Evolutionary conservation across 75 land plant genomes (phyloP).

Genomic region (Ceratopteris richardii): DNA sequence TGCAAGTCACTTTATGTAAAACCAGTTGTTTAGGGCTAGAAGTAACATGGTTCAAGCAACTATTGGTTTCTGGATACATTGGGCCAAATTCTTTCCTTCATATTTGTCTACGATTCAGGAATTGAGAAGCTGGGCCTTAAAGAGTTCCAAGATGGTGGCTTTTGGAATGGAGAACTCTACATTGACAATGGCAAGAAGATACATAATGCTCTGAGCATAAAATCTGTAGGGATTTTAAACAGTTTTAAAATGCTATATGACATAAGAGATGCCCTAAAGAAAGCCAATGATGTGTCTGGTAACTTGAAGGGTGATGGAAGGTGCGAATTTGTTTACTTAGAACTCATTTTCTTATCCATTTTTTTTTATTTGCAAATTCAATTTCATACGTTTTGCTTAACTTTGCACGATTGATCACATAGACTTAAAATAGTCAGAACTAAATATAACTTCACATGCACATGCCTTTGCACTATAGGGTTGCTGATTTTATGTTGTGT

Average conservation of each 20-base stretch:
- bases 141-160: slow-evolving; percentile 18
- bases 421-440: too few relatives aligned
- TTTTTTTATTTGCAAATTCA: neutral
- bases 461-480: too few relatives aligned
- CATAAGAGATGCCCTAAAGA: slow-evolving; percentile 7
- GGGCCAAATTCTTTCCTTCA: neutral
- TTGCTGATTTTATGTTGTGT: too few relatives aligned
- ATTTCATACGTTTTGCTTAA: too few relatives aligned
- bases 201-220: slow-evolving; percentile 13
- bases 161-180: slow-evolving; percentile 26
- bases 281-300: slow-evolving; percentile 17
- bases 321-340: slow-evolving; percentile 6
- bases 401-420: too few relatives aligned
- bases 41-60: too few relatives aligned
- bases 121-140: slow-evolving; percentile 24
- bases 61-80: slow-evolving; percentile 1
- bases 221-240: slow-evolving; percentile 10
- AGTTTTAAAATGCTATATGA: slow-evolving; percentile 9
- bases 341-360: neutral
- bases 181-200: slow-evolving; percentile 29
- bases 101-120: too few relatives aligned
- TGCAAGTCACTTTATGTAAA: too few relatives aligned
- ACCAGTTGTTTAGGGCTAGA: too few relatives aligned
- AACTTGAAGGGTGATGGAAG: slow-evolving; percentile 25
- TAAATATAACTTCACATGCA: too few relatives aligned